Conservation (phyloP, 768 basidiomycete genomes). For the Rhizopogon vulgaris region DNA sequence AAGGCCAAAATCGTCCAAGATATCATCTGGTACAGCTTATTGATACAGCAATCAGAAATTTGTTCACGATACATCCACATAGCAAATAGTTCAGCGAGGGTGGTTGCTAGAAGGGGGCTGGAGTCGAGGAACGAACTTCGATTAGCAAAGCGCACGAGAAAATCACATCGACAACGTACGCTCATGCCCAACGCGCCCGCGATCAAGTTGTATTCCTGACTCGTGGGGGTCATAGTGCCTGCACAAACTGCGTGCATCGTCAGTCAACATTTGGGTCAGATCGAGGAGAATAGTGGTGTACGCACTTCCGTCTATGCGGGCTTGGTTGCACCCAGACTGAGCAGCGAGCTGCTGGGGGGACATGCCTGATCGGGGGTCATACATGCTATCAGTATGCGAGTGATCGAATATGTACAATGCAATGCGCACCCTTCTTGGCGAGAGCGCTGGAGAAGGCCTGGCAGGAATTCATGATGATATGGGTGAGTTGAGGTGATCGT, state of each 20-base stretch:
- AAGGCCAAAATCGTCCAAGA: not conserved
- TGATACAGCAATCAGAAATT: not conserved
- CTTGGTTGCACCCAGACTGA: not conserved
- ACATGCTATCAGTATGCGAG: not conserved
- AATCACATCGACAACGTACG: constrained; percentile 11
- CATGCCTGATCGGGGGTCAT: not conserved
- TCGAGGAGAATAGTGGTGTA: not conserved
- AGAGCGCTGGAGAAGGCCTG: not conserved
- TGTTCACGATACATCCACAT: not conserved
- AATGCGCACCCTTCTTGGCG: not conserved
- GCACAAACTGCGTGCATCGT: constrained; percentile 37
- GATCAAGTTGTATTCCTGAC: constrained; percentile 44
- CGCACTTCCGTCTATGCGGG: not conserved
- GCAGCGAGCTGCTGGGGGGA: not conserved
- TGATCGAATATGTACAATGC: not conserved
- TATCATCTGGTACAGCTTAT: not conserved
- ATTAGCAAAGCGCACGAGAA: not conserved
- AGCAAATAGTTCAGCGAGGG: not conserved
- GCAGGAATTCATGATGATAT: not conserved
- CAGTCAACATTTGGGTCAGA: not conserved
- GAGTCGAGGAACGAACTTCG: not conserved
- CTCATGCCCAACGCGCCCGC: constrained; percentile 30
- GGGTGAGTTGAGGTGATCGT: not conserved
- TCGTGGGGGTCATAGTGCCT: constrained; percentile 35
- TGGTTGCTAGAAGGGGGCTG: not conserved